phyloP scores from a whole-genome alignment of 768 basidiomycete species.

The Leccinellum rugosiceps region DNA sequence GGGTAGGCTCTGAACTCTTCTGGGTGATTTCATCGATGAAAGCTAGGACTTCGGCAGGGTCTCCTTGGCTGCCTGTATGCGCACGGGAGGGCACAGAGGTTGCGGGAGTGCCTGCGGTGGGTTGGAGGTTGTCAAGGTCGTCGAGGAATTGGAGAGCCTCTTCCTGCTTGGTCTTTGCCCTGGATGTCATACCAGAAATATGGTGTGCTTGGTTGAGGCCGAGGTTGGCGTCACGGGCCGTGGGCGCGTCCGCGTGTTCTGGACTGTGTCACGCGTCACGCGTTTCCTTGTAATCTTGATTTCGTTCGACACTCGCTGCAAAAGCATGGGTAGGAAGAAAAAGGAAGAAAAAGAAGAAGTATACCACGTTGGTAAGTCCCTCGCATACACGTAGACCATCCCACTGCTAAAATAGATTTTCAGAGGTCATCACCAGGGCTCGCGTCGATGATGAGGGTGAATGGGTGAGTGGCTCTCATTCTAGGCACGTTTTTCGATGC shows the following conservation, averaged over 20 bases:
- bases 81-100: conserved; percentile 15
- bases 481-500: neutral
- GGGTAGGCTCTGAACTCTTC: conserved; percentile 79
- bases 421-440: conserved; percentile 62
- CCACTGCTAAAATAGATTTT: neutral
- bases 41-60: conserved; percentile 81
- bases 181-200: conserved; percentile 32
- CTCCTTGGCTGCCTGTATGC: conserved; percentile 46
- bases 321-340: conserved; percentile 26
- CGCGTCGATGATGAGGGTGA: conserved; percentile 46
- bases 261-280: conserved; percentile 11
- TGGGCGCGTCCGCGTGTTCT: neutral
- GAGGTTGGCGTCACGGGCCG: too few relatives aligned
- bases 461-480: conserved; percentile 45
- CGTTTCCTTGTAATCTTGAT: neutral
- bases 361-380: conserved; percentile 46
- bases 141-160: conserved; percentile 93
- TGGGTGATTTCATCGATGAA: conserved; percentile 95
- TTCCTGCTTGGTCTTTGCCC: conserved; percentile 73
- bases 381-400: neutral
- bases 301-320: neutral
- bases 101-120: conserved; percentile 28
- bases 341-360: conserved; percentile 34
- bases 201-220: neutral
- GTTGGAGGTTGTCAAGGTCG: conserved; percentile 83